phyloP scores from a whole-genome alignment of 352 stramenopile species.

The Pythium vanterpoolii region DNA sequence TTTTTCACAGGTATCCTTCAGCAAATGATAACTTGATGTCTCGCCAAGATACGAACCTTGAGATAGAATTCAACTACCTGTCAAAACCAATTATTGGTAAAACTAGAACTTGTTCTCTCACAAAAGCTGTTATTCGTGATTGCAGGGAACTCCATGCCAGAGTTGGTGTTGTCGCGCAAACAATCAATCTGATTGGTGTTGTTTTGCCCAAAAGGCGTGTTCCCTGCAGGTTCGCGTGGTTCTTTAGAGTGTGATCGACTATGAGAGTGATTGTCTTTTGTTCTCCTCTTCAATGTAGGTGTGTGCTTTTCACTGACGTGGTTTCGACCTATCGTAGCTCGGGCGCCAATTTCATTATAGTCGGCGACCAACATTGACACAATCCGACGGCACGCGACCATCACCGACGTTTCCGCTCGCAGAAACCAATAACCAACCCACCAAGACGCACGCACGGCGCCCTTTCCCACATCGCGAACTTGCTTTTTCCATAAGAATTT shows the following conservation, averaged over 20 bases:
- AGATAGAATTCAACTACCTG: too few relatives aligned
- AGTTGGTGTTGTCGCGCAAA: too few relatives aligned
- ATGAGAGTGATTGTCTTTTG: constrained; percentile 23
- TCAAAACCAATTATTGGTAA: not conserved
- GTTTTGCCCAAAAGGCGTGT: not conserved
- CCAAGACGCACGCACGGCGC: not conserved
- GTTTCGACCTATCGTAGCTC: constrained; percentile 17
- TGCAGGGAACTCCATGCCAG: too few relatives aligned
- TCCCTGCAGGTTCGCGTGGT: constrained; percentile 24
- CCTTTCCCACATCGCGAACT: constrained; percentile 15
- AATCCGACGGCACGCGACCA: constrained; percentile 23
- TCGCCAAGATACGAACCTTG: too few relatives aligned
- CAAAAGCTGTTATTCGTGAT: constrained; percentile 4
- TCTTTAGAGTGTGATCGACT: not conserved
- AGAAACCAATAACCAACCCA: too few relatives aligned
- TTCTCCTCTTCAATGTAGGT: constrained; percentile 31
- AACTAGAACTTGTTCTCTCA: constrained; percentile 9
- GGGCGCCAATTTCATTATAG: not conserved
- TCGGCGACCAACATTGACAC: constrained; percentile 13
- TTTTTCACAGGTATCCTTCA: too few relatives aligned
- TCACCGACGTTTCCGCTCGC: too few relatives aligned
- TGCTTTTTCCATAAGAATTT: not conserved
- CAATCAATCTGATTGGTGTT: too few relatives aligned
- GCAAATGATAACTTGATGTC: too few relatives aligned
- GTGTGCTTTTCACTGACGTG: constrained; percentile 8